Percentiles rank a stretch among this genome's conserved stretches.
These are phyloP conservation scores for Trypanosoma lewisi DNA, from an alignment of 208 protist species.

Conservation along the genomic window DNA sequence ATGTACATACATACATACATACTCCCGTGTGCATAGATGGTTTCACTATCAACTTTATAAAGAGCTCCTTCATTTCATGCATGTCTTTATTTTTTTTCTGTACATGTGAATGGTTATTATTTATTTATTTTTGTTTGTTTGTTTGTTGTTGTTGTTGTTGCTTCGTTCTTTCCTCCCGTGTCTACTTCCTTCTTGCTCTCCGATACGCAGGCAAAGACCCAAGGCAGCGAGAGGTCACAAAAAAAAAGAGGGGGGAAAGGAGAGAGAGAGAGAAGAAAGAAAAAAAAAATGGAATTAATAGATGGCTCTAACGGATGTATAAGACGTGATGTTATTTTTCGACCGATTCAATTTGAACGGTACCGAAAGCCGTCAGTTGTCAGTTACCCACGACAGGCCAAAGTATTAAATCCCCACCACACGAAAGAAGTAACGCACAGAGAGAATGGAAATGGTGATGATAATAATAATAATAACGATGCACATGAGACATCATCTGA, in stretches of 20 bases:
- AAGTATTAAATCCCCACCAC: slow-evolving; percentile 86
- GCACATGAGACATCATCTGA: background rate
- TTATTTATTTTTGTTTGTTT: too few relatives aligned
- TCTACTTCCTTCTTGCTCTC: too few relatives aligned
- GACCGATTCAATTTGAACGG: slow-evolving; percentile 79
- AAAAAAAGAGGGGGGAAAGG: background rate
- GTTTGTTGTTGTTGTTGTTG: slow-evolving; percentile 5
- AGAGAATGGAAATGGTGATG: background rate
- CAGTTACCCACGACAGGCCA: slow-evolving; percentile 83
- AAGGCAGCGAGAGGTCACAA: background rate
- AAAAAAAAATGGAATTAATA: slow-evolving; percentile 41
- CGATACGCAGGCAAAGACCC: background rate
- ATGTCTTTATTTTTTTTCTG: too few relatives aligned
- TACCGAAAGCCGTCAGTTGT: slow-evolving; percentile 83
- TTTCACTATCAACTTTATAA: too few relatives aligned
- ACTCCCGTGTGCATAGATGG: too few relatives aligned
- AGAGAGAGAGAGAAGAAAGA: background rate
- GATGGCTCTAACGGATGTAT: slow-evolving; percentile 52
- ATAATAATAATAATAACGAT: too few relatives aligned
- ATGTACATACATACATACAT: too few relatives aligned
- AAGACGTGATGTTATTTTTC: slow-evolving; percentile 56
- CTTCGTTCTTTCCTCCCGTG: slow-evolving; percentile 9
- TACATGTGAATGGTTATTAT: too few relatives aligned
- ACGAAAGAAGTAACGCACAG: slow-evolving; percentile 36
- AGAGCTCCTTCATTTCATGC: too few relatives aligned